Evolutionary conservation across 1,284 basidiomycete genomes (phyloP).

Genomic region (Ustilago vetiveriae): DNA sequence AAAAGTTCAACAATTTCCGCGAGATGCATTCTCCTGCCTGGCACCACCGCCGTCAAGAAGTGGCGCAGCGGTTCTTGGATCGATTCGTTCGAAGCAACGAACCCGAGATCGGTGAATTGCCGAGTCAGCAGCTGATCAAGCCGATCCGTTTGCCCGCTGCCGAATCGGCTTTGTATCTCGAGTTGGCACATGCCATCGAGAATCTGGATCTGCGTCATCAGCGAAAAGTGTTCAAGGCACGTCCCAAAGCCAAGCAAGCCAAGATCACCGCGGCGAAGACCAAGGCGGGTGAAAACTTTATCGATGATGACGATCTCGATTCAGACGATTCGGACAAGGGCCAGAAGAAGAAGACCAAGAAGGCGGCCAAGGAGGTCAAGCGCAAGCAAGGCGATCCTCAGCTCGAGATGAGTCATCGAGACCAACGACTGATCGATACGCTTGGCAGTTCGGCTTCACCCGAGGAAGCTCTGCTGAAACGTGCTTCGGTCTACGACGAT

Average conservation of each 20-base stretch:
- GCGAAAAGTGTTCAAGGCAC: constrained; percentile 49
- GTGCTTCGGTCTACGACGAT: constrained; percentile 48
- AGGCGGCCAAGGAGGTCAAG: constrained; percentile 28
- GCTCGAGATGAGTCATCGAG: constrained; percentile 73
- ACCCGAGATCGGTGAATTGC: constrained; percentile 95
- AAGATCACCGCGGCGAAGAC: constrained; percentile 12
- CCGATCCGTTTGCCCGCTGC: constrained; percentile 84
- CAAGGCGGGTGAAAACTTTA: constrained; percentile 7
- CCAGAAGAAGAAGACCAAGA: constrained; percentile 34
- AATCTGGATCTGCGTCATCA: constrained; percentile 79
- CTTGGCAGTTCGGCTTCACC: constrained; percentile 82
- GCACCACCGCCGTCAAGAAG: constrained; percentile 84
- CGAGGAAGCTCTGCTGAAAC: constrained; percentile 68
- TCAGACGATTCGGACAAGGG: constrained; percentile 24
- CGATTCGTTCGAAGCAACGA: constrained; percentile 76
- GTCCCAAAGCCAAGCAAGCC: constrained; percentile 23
- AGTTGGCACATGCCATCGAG: constrained; percentile 91
- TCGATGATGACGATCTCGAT: constrained; percentile 18
- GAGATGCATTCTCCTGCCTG: constrained; percentile 90
- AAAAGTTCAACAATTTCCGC: constrained; percentile 94
- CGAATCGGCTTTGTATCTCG: constrained; percentile 92
- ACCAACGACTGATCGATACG: constrained; percentile 83
- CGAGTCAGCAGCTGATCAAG: constrained; percentile 77
- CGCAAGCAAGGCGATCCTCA: constrained; percentile 37
- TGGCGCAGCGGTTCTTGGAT: constrained; percentile 79